Evolutionary conservation across 129 eudicot species (phyloP).

Genomic region (sunflower (Helianthus annuus)): HanXRQr2.0-SUNRISE NC_035444.2:624077-624576

Average conservation of each 20-base stretch:
- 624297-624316: conserved; percentile 1
- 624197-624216: conserved; percentile 98
- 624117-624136: conserved; percentile 82
- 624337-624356: background rate
- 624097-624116: conserved; percentile 88
- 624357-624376: conserved; percentile 90
- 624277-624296: conserved; percentile 47
- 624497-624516: background rate
- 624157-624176: conserved; percentile 84
- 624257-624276: conserved; percentile 93
- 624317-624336: background rate
- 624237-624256: conserved; percentile 84
- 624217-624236: conserved; percentile 78
- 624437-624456: conserved; percentile 83
- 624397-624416: conserved; percentile 94
- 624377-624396: conserved; percentile 91
- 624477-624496: background rate
- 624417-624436: conserved; percentile 99
- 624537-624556: conserved; percentile 6
- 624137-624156: conserved; percentile 96
- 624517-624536: background rate
- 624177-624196: conserved; percentile 97
- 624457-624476: conserved; percentile 93
- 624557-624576: conserved; percentile 63
- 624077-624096: conserved; percentile 93